Base-by-base conservation (phyloP, 108 stramenopile species). In the Fragilariopsis cylindrus region DNA sequence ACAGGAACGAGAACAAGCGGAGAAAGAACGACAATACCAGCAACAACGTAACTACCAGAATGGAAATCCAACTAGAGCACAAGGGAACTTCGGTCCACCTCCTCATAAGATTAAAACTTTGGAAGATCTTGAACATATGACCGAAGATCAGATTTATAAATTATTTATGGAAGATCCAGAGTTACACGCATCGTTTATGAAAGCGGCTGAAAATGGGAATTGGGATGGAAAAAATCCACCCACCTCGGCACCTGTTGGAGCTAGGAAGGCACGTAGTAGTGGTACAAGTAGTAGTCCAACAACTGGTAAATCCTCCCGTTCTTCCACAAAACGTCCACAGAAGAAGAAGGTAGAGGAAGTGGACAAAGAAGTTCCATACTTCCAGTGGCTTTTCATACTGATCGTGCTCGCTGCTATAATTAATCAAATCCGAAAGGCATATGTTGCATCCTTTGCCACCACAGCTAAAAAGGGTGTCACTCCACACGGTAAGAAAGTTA, bases 161-260 rank as follows among this genome's bases (percentile, higher is more conserved):
- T 75, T 80, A 7, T 63, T 85, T 40, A 57, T 74, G 19, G 77
- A 78, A 3, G 81, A 85, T 76, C 84, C 84, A 7, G 81, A 81
- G 58, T 62, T 85, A 30, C 43, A 57, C 46, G 40, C 42, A 52
- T 7, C 70, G 0, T 46, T 71, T 15, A 46, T 71, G n/a, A 58
- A 76, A 58, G 18, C 65, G 16, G 41, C 67, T 3, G 75, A 19
- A 21, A 58, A 19, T 21, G 44, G 12, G 12, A 45, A 48, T 18
- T 30, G 30, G 30, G 21, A 21, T 18, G 48, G 72, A 47, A 15
- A 39, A 13, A 39, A 19, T 13, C 8, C 11, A 48, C 65, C 65
- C 11, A 63, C 16, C 11, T 58, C 65, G 3, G 3, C 64, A n/a
- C 16, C 70, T 19, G 39, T 13, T 21, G 52, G 62, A 67, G 48